These are phyloP conservation scores for Raddia guianensis DNA, from an alignment of 176 grass and related monocot genomes.

Conservation along the genomic window DNA sequence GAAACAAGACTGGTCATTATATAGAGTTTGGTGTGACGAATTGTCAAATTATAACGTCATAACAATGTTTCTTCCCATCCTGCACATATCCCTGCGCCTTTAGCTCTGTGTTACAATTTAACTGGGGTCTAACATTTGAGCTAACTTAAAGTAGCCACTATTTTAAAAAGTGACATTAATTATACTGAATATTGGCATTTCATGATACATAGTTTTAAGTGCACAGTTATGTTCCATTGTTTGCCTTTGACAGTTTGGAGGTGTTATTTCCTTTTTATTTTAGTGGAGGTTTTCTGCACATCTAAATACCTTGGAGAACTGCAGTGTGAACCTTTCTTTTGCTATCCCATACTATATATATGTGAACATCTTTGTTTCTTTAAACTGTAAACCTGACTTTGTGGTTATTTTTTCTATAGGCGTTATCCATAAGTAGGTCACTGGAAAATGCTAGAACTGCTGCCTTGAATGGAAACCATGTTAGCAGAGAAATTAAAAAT, in stretches of 20 bases:
- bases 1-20: background rate
- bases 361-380: conserved; percentile 6
- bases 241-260: background rate
- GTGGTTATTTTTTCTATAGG: conserved; percentile 45
- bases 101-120: background rate
- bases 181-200: background rate
- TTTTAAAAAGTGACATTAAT: background rate
- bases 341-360: background rate
- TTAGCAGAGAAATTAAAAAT: conserved; percentile 62
- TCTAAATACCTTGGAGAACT: background rate
- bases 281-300: no score
- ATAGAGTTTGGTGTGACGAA: background rate
- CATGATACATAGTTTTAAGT: background rate
- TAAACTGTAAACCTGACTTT: background rate
- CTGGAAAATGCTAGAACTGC: conserved; percentile 67
- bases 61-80: no score
- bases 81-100: background rate
- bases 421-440: conserved; percentile 74
- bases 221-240: background rate
- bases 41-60: no score
- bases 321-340: background rate
- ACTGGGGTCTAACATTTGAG: background rate
- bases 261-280: background rate
- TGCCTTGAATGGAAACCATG: conserved; percentile 48
- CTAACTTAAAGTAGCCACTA: background rate